Conservation (phyloP, 768 basidiomycete genomes). For the Tulasnella sp. region DNA sequence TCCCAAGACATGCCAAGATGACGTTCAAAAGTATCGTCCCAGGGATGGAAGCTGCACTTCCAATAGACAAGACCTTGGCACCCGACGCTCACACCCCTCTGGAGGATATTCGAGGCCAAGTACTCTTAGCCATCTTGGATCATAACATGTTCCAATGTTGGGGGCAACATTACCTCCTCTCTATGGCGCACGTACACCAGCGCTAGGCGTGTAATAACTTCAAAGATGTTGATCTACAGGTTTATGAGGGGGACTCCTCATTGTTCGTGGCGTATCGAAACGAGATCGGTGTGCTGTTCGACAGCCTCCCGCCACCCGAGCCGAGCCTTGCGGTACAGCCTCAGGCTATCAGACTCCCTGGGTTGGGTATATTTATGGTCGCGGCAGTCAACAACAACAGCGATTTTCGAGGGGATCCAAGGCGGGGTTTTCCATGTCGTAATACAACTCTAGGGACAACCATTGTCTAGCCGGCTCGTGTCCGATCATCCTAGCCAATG, state of each 20-base stretch:
- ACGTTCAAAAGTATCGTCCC: background rate
- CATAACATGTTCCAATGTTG: slow-evolving; percentile 10
- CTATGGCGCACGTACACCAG: slow-evolving; percentile 19
- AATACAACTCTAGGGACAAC: slow-evolving; percentile 15
- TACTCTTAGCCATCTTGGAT: slow-evolving; percentile 12
- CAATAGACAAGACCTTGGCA: background rate
- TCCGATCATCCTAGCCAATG: slow-evolving; percentile 8
- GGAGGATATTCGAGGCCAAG: slow-evolving; percentile 17
- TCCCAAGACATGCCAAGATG: background rate
- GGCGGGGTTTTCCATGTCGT: slow-evolving; percentile 6
- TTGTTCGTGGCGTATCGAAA: slow-evolving; percentile 15
- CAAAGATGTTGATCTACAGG: slow-evolving; percentile 18
- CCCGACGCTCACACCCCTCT: slow-evolving; percentile 13
- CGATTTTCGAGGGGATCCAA: background rate
- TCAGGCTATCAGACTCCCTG: too few species aligned
- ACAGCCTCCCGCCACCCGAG: slow-evolving; percentile 19
- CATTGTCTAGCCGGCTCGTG: slow-evolving; percentile 17
- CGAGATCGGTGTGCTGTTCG: slow-evolving; percentile 18
- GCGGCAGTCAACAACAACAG: too few species aligned
- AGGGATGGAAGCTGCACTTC: too few species aligned
- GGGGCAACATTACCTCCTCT: slow-evolving; percentile 19
- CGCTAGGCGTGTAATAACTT: slow-evolving; percentile 20
- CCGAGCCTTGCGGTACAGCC: too few species aligned
- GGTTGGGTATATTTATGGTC: too few species aligned
- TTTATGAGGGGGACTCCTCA: slow-evolving; percentile 17